These are phyloP conservation scores for Penicillium maclennaniae DNA, from an alignment of 495 filamentous ascomycete genomes.

Conservation along the genomic window DNA sequence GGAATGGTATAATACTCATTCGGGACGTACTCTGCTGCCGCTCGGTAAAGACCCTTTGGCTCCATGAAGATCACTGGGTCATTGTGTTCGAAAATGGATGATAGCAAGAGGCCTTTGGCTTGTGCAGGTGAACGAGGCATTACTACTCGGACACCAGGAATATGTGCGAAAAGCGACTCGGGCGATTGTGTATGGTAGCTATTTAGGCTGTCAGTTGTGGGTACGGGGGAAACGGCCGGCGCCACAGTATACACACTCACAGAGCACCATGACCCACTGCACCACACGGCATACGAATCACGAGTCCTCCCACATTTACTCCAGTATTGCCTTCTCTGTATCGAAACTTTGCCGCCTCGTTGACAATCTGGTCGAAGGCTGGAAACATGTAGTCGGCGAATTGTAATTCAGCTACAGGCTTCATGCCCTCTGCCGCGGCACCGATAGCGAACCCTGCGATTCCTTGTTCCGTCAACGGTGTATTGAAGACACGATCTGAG, in stretches of 20 bases:
- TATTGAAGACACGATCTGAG: slow-evolving; percentile 90
- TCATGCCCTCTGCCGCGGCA: slow-evolving; percentile 85
- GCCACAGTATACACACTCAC: slow-evolving; percentile 38
- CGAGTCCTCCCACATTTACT: slow-evolving; percentile 69
- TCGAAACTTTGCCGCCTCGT: slow-evolving; percentile 90
- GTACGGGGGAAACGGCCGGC: too few relatives aligned
- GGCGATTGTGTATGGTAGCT: slow-evolving; percentile 93
- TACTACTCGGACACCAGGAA: slow-evolving; percentile 85
- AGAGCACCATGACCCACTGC: slow-evolving; percentile 94
- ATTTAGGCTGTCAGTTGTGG: slow-evolving; percentile 6
- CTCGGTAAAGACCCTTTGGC: slow-evolving; percentile 91
- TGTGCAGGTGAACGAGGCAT: slow-evolving; percentile 87
- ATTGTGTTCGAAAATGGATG: slow-evolving; percentile 71
- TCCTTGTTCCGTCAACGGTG: slow-evolving; percentile 89
- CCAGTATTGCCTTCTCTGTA: slow-evolving; percentile 77
- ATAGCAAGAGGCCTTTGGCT: slow-evolving; percentile 84
- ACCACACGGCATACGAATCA: slow-evolving; percentile 91
- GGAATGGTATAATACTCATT: slow-evolving; percentile 77
- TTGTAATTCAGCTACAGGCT: slow-evolving; percentile 92
- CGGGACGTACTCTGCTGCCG: slow-evolving; percentile 93
- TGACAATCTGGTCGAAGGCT: slow-evolving; percentile 95
- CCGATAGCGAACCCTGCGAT: slow-evolving; percentile 94
- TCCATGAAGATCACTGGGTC: slow-evolving; percentile 97
- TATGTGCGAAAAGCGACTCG: slow-evolving; percentile 86
- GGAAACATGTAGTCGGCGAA: slow-evolving; percentile 98